phyloP scores from a whole-genome alignment of 345 rosid species.

The Boechera stricta region DNA sequence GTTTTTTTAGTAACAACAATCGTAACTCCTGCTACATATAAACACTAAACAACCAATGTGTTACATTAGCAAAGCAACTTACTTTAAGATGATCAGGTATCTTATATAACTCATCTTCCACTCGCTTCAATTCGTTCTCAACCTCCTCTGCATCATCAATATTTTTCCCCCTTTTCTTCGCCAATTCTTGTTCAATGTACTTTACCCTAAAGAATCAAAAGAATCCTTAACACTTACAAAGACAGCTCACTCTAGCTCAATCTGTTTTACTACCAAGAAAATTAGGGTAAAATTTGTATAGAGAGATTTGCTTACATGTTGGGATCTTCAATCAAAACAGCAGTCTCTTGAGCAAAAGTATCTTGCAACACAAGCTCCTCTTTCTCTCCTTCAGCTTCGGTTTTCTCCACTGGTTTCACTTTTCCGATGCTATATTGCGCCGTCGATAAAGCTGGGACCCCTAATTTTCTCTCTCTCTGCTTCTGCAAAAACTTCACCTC shows the following conservation, averaged over 20 bases:
- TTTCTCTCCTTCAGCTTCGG: constrained; percentile 87
- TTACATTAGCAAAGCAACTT: constrained; percentile 29
- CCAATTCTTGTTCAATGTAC: constrained; percentile 89
- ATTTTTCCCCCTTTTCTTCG: constrained; percentile 80
- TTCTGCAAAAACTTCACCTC: constrained; percentile 96
- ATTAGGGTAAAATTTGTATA: background rate
- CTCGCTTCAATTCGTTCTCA: constrained; percentile 76
- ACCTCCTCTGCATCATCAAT: constrained; percentile 54
- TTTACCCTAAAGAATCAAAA: constrained; percentile 57
- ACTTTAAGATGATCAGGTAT: constrained; percentile 98
- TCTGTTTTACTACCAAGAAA: background rate
- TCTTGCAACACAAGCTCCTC: constrained; percentile 97
- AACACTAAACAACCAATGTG: background rate
- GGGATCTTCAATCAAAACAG: constrained; percentile 93
- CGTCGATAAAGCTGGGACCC: constrained; percentile 67
- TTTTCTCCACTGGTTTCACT: constrained; percentile 59
- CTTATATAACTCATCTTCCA: constrained; percentile 87
- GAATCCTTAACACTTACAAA: constrained; percentile 9
- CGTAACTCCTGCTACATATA: background rate
- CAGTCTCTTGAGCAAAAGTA: constrained; percentile 98
- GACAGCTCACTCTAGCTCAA: constrained; percentile 11
- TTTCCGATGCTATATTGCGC: constrained; percentile 48
- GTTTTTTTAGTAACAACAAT: background rate
- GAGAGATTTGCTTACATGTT: constrained; percentile 59
- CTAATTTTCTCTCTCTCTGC: constrained; percentile 85